phyloP scores from a whole-genome alignment of 176 grass and related monocot species.

The Carex pumila region DNA sequence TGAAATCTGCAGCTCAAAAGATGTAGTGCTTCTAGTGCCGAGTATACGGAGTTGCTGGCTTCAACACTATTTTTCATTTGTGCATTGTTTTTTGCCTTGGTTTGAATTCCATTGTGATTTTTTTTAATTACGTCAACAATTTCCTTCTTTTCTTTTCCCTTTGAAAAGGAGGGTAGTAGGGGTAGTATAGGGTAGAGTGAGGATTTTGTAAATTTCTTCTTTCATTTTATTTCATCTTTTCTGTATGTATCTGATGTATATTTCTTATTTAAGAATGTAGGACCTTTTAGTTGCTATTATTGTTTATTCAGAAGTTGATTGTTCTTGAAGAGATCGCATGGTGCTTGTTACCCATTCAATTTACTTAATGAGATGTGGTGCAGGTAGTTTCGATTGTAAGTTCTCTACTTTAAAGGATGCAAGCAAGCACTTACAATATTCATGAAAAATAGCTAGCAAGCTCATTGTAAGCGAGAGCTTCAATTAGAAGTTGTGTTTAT shows the following conservation, averaged over 20 bases:
- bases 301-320: background rate
- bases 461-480: too few species aligned
- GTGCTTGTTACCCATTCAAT: background rate
- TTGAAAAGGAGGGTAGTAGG: background rate
- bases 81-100: conserved; percentile 3
- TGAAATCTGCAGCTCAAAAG: background rate
- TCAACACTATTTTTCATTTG: background rate
- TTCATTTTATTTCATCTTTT: background rate
- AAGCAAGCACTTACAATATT: background rate
- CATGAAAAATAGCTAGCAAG: background rate
- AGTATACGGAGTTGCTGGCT: background rate
- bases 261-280: conserved; percentile 8
- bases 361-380: background rate
- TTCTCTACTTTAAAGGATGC: too few species aligned
- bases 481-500: background rate
- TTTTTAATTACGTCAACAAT: background rate
- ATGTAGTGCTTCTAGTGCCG: background rate
- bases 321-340: background rate
- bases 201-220: background rate
- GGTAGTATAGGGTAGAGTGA: background rate
- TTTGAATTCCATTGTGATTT: background rate
- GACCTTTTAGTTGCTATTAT: background rate
- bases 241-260: conserved; percentile 3
- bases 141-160: background rate
- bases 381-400: too few species aligned